Conservation (phyloP, 2,329 filamentous ascomycete species). For the Microdochium nivale region DNA sequence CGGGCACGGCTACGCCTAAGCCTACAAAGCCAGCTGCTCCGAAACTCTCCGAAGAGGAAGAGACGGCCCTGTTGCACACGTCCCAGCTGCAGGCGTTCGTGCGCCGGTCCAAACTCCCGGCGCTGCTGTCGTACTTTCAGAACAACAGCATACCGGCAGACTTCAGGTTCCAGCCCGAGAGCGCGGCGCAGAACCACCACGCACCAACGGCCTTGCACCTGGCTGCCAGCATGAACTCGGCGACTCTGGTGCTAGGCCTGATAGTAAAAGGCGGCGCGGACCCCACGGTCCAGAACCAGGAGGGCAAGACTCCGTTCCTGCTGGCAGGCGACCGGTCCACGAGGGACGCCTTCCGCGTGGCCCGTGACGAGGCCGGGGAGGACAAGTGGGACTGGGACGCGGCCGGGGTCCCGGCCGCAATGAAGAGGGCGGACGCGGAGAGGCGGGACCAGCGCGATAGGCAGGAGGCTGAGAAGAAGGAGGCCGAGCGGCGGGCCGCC, state of each 20-base stretch:
- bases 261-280: slow-evolving; percentile 67
- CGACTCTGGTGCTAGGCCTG: slow-evolving; percentile 69
- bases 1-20: slow-evolving; percentile 34
- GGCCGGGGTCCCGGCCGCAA: slow-evolving; percentile 61
- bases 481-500: slow-evolving; percentile 59
- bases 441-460: slow-evolving; percentile 62
- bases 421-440: slow-evolving; percentile 66
- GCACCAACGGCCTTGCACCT: slow-evolving; percentile 79
- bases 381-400: slow-evolving; percentile 68
- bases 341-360: slow-evolving; percentile 84
- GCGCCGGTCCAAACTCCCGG: slow-evolving; percentile 81
- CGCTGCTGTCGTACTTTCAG: slow-evolving; percentile 73
- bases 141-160: slow-evolving; percentile 63
- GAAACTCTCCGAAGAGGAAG: slow-evolving; percentile 74
- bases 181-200: slow-evolving; percentile 63
- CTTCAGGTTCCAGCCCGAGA: slow-evolving; percentile 66
- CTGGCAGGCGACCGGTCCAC: slow-evolving; percentile 79
- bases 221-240: slow-evolving; percentile 71
- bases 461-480: slow-evolving; percentile 57
- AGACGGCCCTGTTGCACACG: slow-evolving; percentile 74
- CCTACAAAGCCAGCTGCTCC: slow-evolving; percentile 42
- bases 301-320: slow-evolving; percentile 82
- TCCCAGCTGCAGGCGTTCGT: slow-evolving; percentile 82
- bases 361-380: slow-evolving; percentile 75
- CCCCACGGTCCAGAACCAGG: slow-evolving; percentile 59